These are phyloP conservation scores for Cyanidioschyzon merolae DNA, from an alignment of 23 red algal genomes.

Conservation along the genomic window DNA sequence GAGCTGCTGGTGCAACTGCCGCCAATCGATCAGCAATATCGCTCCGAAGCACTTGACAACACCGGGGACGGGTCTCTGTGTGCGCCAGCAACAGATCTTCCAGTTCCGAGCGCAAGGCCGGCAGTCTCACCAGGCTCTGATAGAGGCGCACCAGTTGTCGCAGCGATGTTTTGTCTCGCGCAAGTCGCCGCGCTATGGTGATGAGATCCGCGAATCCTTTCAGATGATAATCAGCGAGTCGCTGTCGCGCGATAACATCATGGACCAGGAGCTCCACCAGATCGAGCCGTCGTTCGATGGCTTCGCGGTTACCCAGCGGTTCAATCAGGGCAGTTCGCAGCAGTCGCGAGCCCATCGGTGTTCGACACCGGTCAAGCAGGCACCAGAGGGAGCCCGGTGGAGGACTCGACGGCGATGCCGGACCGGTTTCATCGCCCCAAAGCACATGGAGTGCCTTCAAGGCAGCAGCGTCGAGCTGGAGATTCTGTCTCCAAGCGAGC, in stretches of 20 bases:
- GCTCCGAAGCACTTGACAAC: constrained; percentile 15
- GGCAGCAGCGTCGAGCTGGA: constrained; percentile 58
- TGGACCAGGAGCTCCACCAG: constrained; percentile 42
- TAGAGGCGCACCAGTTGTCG: constrained; percentile 80
- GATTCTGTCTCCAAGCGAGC: neutral
- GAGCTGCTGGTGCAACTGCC: constrained; percentile 28
- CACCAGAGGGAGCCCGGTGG: constrained; percentile 43
- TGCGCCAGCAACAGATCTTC: constrained; percentile 14
- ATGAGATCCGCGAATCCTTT: constrained; percentile 58
- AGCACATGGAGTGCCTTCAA: constrained; percentile 61
- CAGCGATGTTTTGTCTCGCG: constrained; percentile 22
- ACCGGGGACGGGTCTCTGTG: neutral
- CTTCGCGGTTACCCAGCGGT: constrained; percentile 38
- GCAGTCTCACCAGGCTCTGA: constrained; percentile 72
- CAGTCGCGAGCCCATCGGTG: constrained; percentile 59
- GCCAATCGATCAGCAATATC: constrained; percentile 31
- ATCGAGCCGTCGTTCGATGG: constrained; percentile 56
- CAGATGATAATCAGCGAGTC: constrained; percentile 51
- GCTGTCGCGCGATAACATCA: constrained; percentile 22
- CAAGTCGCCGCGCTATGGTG: constrained; percentile 26
- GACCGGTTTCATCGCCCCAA: constrained; percentile 21
- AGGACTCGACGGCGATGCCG: constrained; percentile 21
- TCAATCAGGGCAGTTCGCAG: constrained; percentile 56
- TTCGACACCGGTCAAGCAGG: constrained; percentile 56
- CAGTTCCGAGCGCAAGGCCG: constrained; percentile 42